Evolutionary conservation across 1,284 basidiomycete genomes (phyloP), one percentile per base, ranked within the genome.

Genomic region (Ceratobasidium sp.): DNA sequence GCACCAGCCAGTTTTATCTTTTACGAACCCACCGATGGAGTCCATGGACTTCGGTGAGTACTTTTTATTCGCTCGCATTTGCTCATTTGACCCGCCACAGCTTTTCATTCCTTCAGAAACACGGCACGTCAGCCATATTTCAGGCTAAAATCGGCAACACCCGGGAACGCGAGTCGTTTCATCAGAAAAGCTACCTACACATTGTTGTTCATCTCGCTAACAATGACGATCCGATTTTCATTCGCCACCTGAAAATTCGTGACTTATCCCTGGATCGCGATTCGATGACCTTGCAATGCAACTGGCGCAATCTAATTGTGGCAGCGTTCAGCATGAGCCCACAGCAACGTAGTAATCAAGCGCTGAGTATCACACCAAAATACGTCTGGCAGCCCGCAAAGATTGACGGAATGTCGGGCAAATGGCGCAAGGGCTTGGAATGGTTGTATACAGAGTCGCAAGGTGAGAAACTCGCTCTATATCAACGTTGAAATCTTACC

Each of bases 1-100:
- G 49, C 62, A 7, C 62, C 62, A 38, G 62, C 49, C 22, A 67
- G 62, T 20, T 67, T 67, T 45, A 67, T 67, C 7, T 67, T 67
- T 17, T 67, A 67, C 27, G 62, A 67, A 29, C 50, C 62, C 1
- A 34, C 62, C 17, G 50, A 40, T 13, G 20, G 17, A 13, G 62
- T 67, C 1, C 62, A 67, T 40, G 62, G 62, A 20, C 50, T 67
- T 6, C 62, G 62, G 62, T 67, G 29, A 29, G 62, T 53, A n/a
- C 32, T 15, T 17, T 29, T 12, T 22, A 20, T 12, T 12, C 45
- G 45, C 10, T n/a, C 52, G 10, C 17, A 22, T 13, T n/a, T 15
- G 22, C 50, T 54, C 49, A 45, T 67, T 45, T 40, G 38, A 31
- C 50, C 1, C 49, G 22, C 5, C n/a, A 31, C 50, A 67, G 62